Percentiles rank a stretch among this genome's conserved stretches.
Evolutionary conservation across 257 asterid genomes (phyloP).

Genomic region (Nicotiana noctiflora): DNA sequence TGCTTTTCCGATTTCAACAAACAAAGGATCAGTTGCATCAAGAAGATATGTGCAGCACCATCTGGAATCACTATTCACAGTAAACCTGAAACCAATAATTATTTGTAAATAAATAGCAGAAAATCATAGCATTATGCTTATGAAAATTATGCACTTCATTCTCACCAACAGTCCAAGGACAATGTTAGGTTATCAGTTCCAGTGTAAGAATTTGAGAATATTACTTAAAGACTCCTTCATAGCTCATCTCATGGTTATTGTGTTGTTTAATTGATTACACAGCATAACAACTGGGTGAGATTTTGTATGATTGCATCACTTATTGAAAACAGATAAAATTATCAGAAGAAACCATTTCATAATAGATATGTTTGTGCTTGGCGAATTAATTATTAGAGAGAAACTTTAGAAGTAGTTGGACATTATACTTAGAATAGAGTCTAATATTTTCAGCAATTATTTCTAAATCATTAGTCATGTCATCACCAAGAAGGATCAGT

Average conservation of each 20-base stretch:
- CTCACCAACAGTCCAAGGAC: background rate
- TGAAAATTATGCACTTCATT: background rate
- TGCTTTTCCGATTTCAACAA: conserved; percentile 66
- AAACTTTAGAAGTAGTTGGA: background rate
- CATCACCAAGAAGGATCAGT: background rate
- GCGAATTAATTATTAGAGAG: background rate
- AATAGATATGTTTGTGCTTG: background rate
- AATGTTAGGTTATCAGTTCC: background rate
- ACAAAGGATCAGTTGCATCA: conserved; percentile 86
- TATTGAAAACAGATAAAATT: background rate
- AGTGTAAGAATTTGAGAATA: background rate
- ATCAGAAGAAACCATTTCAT: background rate
- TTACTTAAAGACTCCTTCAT: background rate
- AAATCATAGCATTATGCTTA: background rate
- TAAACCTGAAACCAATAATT: conserved; percentile 55
- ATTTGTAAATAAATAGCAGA: background rate
- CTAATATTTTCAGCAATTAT: background rate
- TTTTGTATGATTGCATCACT: background rate
- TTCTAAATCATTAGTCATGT: background rate
- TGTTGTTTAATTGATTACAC: background rate
- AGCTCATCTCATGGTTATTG: background rate
- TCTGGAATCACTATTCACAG: conserved; percentile 64
- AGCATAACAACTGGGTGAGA: background rate
- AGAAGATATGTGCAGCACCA: conserved; percentile 93
- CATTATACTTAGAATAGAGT: background rate